phyloP scores from a whole-genome alignment of 129 eudicot genomes.

The Tanacetum coccineum region DNA sequence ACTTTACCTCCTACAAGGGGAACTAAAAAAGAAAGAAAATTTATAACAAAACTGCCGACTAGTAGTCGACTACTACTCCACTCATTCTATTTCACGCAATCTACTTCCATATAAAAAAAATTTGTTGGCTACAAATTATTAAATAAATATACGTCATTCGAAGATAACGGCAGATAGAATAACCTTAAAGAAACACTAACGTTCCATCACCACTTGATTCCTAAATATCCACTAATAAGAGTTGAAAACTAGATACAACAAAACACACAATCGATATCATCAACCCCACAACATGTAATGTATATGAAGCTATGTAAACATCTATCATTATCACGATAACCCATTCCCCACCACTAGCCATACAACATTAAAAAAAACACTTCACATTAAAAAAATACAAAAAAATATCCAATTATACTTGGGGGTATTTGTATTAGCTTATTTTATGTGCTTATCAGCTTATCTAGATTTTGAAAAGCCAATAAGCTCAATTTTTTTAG shows the following conservation, averaged over 20 bases:
- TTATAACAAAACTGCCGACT: neutral
- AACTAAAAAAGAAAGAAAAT: conserved; percentile 34
- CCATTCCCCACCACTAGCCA: conserved; percentile 29
- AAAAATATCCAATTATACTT: conserved; percentile 13
- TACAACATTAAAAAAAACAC: neutral
- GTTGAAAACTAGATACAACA: conserved; percentile 62
- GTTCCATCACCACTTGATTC: conserved; percentile 29
- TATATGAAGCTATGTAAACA: conserved; percentile 4
- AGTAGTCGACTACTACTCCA: neutral
- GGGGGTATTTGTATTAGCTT: too few species aligned
- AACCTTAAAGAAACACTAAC: too few species aligned
- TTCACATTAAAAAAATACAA: neutral
- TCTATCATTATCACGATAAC: conserved; percentile 24
- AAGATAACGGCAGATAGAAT: conserved; percentile 17
- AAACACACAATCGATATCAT: conserved; percentile 24
- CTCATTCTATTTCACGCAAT: neutral
- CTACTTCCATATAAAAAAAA: too few species aligned
- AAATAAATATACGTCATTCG: too few species aligned
- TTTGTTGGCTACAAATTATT: too few species aligned
- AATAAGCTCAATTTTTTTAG: too few species aligned
- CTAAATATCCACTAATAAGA: conserved; percentile 22
- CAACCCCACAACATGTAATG: conserved; percentile 19
- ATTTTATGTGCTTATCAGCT: too few species aligned
- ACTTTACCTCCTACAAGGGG: conserved; percentile 40
- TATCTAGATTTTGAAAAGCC: too few species aligned